Base-by-base conservation (phyloP, 2,329 filamentous ascomycete genomes). In the Biscogniauxia marginata region DNA sequence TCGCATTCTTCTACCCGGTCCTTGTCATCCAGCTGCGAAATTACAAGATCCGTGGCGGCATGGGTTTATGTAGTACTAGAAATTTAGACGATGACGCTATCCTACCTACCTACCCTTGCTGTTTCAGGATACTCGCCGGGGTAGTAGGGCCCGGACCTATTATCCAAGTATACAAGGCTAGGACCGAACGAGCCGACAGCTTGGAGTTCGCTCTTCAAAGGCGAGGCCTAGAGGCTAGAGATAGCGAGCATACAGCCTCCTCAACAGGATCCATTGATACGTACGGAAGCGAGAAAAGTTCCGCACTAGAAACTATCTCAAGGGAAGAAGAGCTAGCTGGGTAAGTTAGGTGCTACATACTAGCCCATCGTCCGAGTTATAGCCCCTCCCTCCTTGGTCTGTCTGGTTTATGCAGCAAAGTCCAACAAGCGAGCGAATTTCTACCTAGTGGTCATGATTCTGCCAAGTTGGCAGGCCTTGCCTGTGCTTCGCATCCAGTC, bases 71-170 rank as follows among this genome's bases (percentile, higher is more conserved):
- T 9, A 34, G 24, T 11, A 20, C 50, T 52, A 46, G 55, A 19
- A 60, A 47, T 63, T 64, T 53, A 57, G 60, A 62, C 62, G 60
- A 62, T 62, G 57, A 61, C 60, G 59, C 48, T 55, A 55, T 50
- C n/a, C 45, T 54, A 52, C 47, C 16, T 47, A 54, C 30, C 24
- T 22, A 62, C 52, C 55, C 63, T 55, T 62, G 64, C 16, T 55
- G 65, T 67, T 67, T 67, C 65, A 67, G 62, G 63, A 49, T 51
- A 50, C 46, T 52, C 30, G 54, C 56, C 53, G 57, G 49, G 52
- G 58, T 50, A 39, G 57, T 44, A 57, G 46, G 60, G 56, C 55
- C 59, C 56, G 56, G 53, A 56, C 58, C 56, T 57, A 49, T 50
- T 21, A 49, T 49, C 9, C 43, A 57, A 49, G 46, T 57, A 58